Conservation (phyloP, 2,329 filamentous ascomycete genomes). For the Diaporthe helianthi region DNA sequence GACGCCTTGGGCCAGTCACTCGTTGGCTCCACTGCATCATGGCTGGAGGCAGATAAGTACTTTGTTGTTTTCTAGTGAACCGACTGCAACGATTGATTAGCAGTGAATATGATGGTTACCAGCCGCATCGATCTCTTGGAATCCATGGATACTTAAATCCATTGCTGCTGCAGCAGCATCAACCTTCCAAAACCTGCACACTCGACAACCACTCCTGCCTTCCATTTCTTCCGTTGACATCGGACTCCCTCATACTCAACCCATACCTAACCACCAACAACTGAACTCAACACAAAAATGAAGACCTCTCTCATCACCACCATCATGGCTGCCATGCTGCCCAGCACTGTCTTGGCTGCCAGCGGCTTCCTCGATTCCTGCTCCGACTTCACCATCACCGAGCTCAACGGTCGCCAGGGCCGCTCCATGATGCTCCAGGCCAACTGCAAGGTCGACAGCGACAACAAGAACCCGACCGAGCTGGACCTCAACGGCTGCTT, state of each 20-base stretch:
- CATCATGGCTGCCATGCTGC: not conserved
- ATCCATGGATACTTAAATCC: not conserved
- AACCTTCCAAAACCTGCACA: not conserved
- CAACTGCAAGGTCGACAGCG: not conserved
- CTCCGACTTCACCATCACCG: not conserved
- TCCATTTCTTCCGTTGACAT: not conserved
- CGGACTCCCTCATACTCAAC: not conserved
- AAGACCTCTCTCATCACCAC: not conserved
- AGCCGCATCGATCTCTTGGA: not conserved
- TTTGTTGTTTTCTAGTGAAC: no score
- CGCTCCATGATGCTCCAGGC: not conserved
- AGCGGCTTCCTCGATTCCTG: not conserved
- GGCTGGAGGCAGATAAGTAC: not conserved
- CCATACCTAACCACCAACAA: not conserved
- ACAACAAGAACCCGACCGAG: not conserved
- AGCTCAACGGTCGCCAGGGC: not conserved
- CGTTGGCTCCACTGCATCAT: not conserved
- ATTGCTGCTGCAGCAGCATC: not conserved
- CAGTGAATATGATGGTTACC: not conserved
- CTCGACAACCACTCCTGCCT: not conserved
- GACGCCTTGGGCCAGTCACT: not conserved
- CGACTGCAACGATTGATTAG: not conserved
- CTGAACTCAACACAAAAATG: not conserved
- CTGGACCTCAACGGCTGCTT: conserved; percentile 11
- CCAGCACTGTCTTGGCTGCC: not conserved